Base-by-base conservation (phyloP, 768 basidiomycete species). In the Agaricus blazei region DNA sequence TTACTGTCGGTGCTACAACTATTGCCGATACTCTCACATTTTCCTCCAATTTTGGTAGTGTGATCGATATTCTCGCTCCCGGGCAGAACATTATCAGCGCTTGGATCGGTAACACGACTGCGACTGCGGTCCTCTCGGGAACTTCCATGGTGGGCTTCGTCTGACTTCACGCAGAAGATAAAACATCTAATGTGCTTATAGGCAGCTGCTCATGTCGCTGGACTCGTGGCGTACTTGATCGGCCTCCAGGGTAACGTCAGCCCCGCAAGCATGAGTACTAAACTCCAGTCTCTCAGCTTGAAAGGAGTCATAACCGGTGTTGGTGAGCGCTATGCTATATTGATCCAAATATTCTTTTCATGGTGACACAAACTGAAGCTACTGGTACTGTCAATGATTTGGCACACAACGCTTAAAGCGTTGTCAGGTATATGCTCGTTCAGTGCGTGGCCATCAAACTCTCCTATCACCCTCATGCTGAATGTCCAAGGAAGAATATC, bases 11-110 rank as follows among this genome's bases (percentile, higher is more conserved):
- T 38, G 72, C 75, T 9, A 65, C 60, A 15, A 67, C 63, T 43
- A 74, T 77, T 59, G 57, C 59, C 7, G 75, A 74, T 48, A 60
- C 60, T 3, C 63, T 69, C 6, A 67, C 70, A 27, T 64, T 56
- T 4, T 74, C 68, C 69, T 75, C 74, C 48, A 75, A 76, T 65
- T 74, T 62, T 48, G 76, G 76, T n/a, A n/a, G 64, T n/a, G 60
- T 67, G 43, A 70, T 77, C 56, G 70, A 75, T 56, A 54, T 76
- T 59, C 74, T 73, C 53, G 76, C 74, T 8, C 74, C 75, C 31
- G 76, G 75, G 19, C 48, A 54, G 9, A 60, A 64, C 50, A 60
- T 76, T 43, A 68, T 66, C 46, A 66, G 64, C 56, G 49, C 70
- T 9, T 67, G 69, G 65, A 69, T 63, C 12, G 66, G 59, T 11